Percentiles rank a stretch among this genome's conserved stretches.
Conservation (phyloP, 1,139 yeast species). For the Scheffersomyces insectosa region DNA sequence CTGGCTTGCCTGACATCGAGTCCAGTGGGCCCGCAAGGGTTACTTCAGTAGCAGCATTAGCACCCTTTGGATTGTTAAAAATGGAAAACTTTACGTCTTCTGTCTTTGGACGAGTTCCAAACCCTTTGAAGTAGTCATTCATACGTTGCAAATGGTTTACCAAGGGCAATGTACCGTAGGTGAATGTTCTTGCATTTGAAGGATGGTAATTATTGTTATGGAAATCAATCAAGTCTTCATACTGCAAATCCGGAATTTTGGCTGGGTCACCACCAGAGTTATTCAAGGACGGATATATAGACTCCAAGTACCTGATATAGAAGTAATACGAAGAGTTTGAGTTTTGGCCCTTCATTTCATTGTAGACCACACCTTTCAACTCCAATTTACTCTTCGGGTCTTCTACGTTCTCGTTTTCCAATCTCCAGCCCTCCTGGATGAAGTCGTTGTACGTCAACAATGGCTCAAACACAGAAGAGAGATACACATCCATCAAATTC, state of each 20-base stretch:
- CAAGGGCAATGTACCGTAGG: slow-evolving; percentile 81
- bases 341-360: slow-evolving; percentile 98
- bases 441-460: slow-evolving; percentile 77
- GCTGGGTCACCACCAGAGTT: slow-evolving; percentile 96
- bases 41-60: slow-evolving; percentile 1
- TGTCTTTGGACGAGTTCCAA: slow-evolving; percentile 46
- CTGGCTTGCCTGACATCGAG: slow-evolving; percentile 64
- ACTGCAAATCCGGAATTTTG: slow-evolving; percentile 68
- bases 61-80: slow-evolving; percentile 14
- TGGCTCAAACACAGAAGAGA: slow-evolving; percentile 87
- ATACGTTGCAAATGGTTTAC: slow-evolving; percentile 61
- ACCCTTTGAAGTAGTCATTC: slow-evolving; percentile 49
- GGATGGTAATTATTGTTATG: slow-evolving; percentile 83
- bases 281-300: slow-evolving; percentile 80
- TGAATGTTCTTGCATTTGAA: slow-evolving; percentile 80
- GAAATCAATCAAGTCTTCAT: slow-evolving; percentile 75
- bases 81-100: slow-evolving; percentile 26
- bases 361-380: slow-evolving; percentile 94
- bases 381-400: slow-evolving; percentile 62
- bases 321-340: slow-evolving; percentile 84
- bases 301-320: slow-evolving; percentile 80
- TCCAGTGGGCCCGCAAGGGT: slow-evolving; percentile 75
- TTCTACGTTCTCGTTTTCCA: slow-evolving; percentile 66
- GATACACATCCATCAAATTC: slow-evolving; percentile 83
- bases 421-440: slow-evolving; percentile 96